phyloP scores from a whole-genome alignment of 2,329 filamentous ascomycete genomes.

The Colletotrichum liriopes region DNA sequence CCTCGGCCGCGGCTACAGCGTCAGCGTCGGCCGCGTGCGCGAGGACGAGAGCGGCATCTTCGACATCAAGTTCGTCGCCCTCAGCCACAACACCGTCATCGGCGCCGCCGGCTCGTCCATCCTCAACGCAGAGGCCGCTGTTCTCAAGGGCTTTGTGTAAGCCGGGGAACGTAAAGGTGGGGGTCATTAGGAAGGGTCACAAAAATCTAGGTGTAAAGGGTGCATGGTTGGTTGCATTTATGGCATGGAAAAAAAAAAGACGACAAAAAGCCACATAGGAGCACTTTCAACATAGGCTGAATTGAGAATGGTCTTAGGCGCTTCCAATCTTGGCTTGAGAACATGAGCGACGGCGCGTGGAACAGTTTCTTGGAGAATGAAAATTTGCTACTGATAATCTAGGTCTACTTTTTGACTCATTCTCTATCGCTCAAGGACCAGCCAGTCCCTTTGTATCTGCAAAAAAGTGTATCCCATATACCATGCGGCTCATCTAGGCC shows the following conservation, averaged over 20 bases:
- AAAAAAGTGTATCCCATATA: slow-evolving; percentile 14
- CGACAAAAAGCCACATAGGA: slow-evolving; percentile 18
- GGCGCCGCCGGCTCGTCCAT: slow-evolving; percentile 97
- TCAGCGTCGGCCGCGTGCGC: slow-evolving; percentile 89
- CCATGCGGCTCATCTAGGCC: slow-evolving; percentile 5
- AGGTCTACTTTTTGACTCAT: slow-evolving; percentile 21
- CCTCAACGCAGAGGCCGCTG: slow-evolving; percentile 92
- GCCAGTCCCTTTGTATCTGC: slow-evolving; percentile 12
- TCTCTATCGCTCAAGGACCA: slow-evolving; percentile 18
- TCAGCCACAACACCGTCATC: slow-evolving; percentile 92
- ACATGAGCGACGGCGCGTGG: background rate
- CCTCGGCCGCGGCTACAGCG: slow-evolving; percentile 87
- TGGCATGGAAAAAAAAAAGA: slow-evolving; percentile 22
- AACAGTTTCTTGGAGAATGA: background rate
- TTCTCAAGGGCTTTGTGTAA: slow-evolving; percentile 88
- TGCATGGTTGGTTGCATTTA: slow-evolving; percentile 23
- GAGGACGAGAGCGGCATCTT: slow-evolving; percentile 92
- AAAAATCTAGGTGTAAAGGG: slow-evolving; percentile 5
- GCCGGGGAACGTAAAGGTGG: background rate
- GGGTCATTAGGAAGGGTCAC: background rate
- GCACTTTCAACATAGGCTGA: background rate
- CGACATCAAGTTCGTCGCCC: slow-evolving; percentile 93
- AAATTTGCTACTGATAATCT: slow-evolving; percentile 5
- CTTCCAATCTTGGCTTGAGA: background rate
- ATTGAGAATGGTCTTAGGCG: slow-evolving; percentile 13